Percentiles rank a stretch among this genome's conserved stretches.
These are phyloP conservation scores for Ganoderma meredithae DNA, from an alignment of 1,284 basidiomycete genomes.

Conservation along the genomic window DNA sequence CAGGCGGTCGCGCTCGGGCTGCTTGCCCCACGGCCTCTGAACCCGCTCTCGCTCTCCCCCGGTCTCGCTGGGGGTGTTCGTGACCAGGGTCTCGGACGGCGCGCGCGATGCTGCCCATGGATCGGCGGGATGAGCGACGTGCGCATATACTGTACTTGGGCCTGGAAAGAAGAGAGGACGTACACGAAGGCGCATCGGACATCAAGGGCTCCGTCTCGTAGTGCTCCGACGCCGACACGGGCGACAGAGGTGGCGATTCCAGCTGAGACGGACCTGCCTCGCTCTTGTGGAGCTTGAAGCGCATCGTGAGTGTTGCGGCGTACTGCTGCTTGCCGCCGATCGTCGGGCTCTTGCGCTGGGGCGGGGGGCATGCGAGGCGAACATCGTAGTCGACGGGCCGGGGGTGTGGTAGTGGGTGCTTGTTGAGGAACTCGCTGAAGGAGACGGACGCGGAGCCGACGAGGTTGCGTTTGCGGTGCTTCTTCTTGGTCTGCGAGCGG, in stretches of 20 bases:
- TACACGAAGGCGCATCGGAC: constrained; percentile 29
- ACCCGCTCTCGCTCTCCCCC: not conserved
- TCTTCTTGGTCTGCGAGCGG: constrained; percentile 59
- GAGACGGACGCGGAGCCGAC: constrained; percentile 57
- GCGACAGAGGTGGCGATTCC: constrained; percentile 21
- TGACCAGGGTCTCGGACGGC: constrained; percentile 17
- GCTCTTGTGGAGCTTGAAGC: constrained; percentile 31
- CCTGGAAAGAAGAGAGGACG: not conserved
- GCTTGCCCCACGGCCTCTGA: constrained; percentile 19
- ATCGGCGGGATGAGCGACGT: not conserved
- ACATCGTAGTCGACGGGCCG: constrained; percentile 39
- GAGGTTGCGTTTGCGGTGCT: constrained; percentile 58
- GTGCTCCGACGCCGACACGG: constrained; percentile 21
- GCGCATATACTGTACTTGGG: not conserved
- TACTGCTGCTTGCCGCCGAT: constrained; percentile 36
- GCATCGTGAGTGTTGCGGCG: constrained; percentile 39
- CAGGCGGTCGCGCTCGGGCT: constrained; percentile 16
- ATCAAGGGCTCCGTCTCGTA: constrained; percentile 23
- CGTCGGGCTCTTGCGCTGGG: constrained; percentile 40
- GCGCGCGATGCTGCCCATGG: constrained; percentile 20
- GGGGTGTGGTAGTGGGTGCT: constrained; percentile 40
- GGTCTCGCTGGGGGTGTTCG: constrained; percentile 16
- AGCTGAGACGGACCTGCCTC: constrained; percentile 15
- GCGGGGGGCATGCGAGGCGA: constrained; percentile 38
- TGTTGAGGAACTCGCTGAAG: constrained; percentile 58